Evolutionary conservation across 192 early-diverging fungal genomes (phyloP).

Genomic region (Backusella tarrabulga): DNA sequence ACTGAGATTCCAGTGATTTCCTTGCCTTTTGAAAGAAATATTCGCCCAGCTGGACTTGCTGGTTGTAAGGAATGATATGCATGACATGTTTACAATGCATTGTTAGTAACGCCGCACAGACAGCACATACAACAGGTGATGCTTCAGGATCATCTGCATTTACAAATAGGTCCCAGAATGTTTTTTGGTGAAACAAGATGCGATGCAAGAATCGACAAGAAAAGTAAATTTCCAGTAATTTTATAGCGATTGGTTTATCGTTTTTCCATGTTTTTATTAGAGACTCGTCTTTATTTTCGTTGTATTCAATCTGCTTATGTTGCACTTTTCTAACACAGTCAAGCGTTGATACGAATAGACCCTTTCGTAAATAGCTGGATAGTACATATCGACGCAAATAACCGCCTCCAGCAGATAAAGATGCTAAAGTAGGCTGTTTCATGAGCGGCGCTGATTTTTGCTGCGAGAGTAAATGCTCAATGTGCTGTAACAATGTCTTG

Average conservation of each 20-base stretch:
- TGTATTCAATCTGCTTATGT: background rate
- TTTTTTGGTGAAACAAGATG: conserved; percentile 5
- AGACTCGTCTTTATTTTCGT: background rate
- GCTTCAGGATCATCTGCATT: background rate
- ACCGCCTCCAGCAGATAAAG: background rate
- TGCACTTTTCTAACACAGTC: background rate
- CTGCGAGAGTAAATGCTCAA: background rate
- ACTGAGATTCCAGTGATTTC: background rate
- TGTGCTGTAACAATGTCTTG: background rate
- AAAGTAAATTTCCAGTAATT: conserved; percentile 8
- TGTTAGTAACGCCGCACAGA: conserved; percentile 17
- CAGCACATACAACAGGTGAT: conserved; percentile 17
- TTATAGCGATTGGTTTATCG: background rate
- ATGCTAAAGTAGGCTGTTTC: background rate
- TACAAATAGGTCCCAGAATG: conserved; percentile 20
- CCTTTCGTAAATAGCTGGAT: conserved; percentile 2
- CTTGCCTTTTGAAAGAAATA: conserved; percentile 18
- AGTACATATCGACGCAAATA: conserved; percentile 6
- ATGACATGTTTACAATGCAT: conserved; percentile 23
- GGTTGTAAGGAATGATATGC: background rate
- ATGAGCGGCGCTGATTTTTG: background rate
- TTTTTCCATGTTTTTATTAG: background rate
- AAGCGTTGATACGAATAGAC: background rate
- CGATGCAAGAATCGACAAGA: conserved; percentile 6
- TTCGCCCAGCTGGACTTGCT: background rate